Percentiles rank a stretch among this genome's conserved stretches.
Conservation (phyloP, 441 rosid genomes). For the Raphanus hybrid region DNA sequence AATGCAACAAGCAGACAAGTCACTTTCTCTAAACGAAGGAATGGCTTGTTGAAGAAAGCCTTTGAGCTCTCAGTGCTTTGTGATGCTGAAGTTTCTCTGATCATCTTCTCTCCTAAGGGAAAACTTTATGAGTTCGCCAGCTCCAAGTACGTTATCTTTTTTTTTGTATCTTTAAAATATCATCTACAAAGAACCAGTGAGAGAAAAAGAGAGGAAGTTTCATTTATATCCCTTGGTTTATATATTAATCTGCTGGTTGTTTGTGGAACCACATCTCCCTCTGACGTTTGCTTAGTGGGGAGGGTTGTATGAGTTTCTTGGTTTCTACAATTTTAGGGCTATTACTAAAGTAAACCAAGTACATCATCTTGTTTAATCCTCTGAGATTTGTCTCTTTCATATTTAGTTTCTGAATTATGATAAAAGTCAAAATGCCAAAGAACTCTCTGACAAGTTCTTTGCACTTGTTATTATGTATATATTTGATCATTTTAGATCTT, state of each 20-base stretch:
- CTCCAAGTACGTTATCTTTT: slow-evolving; percentile 51
- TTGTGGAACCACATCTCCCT: slow-evolving; percentile 27
- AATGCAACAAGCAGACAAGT: slow-evolving; percentile 93
- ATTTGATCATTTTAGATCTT: neutral
- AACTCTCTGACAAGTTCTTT: slow-evolving; percentile 10
- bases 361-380: slow-evolving; percentile 22
- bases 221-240: slow-evolving; percentile 6
- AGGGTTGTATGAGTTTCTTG: slow-evolving; percentile 29
- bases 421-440: slow-evolving; percentile 18
- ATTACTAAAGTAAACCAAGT: slow-evolving; percentile 38
- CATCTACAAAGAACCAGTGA: neutral
- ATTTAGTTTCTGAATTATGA: slow-evolving; percentile 21
- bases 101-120: slow-evolving; percentile 86
- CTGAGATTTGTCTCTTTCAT: slow-evolving; percentile 19
- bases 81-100: slow-evolving; percentile 84
- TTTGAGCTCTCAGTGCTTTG: slow-evolving; percentile 92
- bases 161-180: neutral
- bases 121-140: slow-evolving; percentile 84
- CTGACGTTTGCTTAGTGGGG: slow-evolving; percentile 28
- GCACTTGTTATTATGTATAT: slow-evolving; percentile 12
- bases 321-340: slow-evolving; percentile 43
- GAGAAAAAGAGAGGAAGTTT: neutral
- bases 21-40: slow-evolving; percentile 83
- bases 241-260: slow-evolving; percentile 15
- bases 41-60: slow-evolving; percentile 83